phyloP scores from a whole-genome alignment of 805 yeast species.

The Nakazawaea wyomingensis region DNA sequence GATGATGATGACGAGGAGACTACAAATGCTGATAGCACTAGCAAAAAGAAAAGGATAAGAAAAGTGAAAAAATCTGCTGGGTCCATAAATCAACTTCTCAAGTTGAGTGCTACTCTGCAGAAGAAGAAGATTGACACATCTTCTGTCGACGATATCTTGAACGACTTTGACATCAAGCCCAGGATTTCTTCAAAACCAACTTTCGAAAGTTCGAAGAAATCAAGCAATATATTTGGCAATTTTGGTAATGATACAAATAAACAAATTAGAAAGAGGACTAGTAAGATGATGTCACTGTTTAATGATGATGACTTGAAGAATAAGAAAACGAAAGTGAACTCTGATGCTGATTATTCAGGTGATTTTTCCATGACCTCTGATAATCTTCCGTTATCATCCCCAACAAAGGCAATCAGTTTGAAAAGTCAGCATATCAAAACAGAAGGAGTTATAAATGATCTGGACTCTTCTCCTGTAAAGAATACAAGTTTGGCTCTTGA shows the following conservation, averaged over 20 bases:
- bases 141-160: constrained; percentile 65
- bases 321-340: constrained; percentile 20
- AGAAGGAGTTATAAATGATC: constrained; percentile 9
- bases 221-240: constrained; percentile 27
- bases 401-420: background rate
- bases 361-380: constrained; percentile 13
- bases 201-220: constrained; percentile 23
- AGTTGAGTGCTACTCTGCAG: constrained; percentile 17
- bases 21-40: constrained; percentile 19
- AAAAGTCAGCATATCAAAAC: background rate
- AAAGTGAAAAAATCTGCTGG: constrained; percentile 22
- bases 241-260: constrained; percentile 20
- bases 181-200: constrained; percentile 18
- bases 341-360: constrained; percentile 18
- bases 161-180: constrained; percentile 39
- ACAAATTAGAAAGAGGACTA: constrained; percentile 6
- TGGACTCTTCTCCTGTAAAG: constrained; percentile 9
- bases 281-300: constrained; percentile 14
- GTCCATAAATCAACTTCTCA: constrained; percentile 7
- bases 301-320: constrained; percentile 18
- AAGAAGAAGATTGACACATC: constrained; percentile 37
- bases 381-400: constrained; percentile 9
- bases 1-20: constrained; percentile 45
- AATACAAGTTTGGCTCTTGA: constrained; percentile 3
- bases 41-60: constrained; percentile 24